These are phyloP conservation scores for Tricharina praecox DNA, from an alignment of 495 filamentous ascomycete genomes.

Conservation along the genomic window DNA sequence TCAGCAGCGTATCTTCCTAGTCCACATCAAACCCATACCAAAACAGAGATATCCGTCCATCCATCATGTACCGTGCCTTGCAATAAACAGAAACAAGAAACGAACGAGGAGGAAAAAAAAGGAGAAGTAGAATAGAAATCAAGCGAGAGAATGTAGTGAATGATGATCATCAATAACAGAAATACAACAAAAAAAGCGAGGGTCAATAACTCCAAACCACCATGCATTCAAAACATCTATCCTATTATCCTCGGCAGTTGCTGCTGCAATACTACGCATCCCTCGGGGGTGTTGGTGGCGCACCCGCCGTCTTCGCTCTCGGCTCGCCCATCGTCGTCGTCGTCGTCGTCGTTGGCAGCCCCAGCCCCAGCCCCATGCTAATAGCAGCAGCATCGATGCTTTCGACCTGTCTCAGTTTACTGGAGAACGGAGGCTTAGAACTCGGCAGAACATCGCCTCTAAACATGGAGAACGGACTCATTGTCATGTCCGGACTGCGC, in stretches of 20 bases:
- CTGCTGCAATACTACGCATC: not conserved
- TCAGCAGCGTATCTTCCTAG: too few relatives aligned
- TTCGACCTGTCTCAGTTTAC: conserved; percentile 5
- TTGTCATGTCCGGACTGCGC: conserved; percentile 21
- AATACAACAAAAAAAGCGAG: not conserved
- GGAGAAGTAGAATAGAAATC: too few relatives aligned
- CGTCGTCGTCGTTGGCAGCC: not conserved
- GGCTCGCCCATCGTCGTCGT: not conserved
- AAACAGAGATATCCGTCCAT: too few relatives aligned
- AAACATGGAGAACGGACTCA: conserved; percentile 23
- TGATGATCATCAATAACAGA: too few relatives aligned
- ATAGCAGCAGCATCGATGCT: conserved; percentile 1
- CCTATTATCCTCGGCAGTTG: not conserved
- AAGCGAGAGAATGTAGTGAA: too few relatives aligned
- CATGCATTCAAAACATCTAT: not conserved
- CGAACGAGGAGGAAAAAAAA: too few relatives aligned
- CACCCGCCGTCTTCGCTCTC: not conserved
- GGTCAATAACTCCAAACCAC: not conserved
- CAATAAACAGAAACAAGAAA: too few relatives aligned
- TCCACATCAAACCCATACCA: too few relatives aligned
- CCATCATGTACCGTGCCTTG: too few relatives aligned
- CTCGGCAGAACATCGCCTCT: conserved; percentile 16
- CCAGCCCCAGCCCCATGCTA: too few relatives aligned
- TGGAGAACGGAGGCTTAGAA: not conserved
- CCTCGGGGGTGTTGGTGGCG: conserved; percentile 2